Base-by-base conservation (phyloP, 2,329 filamentous ascomycete genomes). In the Chrysosporium queenslandicum region DNA sequence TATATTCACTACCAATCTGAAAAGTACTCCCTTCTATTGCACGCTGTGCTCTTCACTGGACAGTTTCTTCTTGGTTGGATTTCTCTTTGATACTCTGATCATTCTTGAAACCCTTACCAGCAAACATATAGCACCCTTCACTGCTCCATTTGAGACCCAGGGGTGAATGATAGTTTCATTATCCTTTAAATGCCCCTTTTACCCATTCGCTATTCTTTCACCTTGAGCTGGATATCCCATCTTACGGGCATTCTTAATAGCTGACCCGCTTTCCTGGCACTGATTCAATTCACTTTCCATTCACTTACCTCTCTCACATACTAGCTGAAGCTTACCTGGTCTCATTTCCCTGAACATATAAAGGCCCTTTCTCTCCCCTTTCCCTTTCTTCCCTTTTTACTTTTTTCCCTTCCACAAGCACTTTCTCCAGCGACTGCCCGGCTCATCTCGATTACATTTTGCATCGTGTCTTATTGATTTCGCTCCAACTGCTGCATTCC, bases 331-430 rank as follows among this genome's bases (percentile, higher is more conserved):
- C 46, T 30, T 27, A 50, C 47, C 29, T 51, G 21, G 45, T 36
- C 29, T 45, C 49, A 8, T 16, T 54, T 37, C 39, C 49, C 48
- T 4, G 49, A 36, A 27, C 37, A 53, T 52, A 56, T 39, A 55
- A 51, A 43, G 34, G 41, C 50, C 45, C 37, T 50, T 48, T 30
- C 46, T 29, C 37, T 37, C 36, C 21, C 16, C 49, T 4, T 43
- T 50, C 25, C 40, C 23, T 52, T 54, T 54, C 46, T 46, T 58
- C 54, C 49, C 40, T 45, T 51, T 34, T 32, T 55, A 47, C 42
- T 42, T 46, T 53, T 42, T 30, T 29, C 37, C 42, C 27, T 30
- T 29, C n/a, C 37, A 6, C 45, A 42, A n/a, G 18, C 29, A 40
- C 12, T n/a, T 16, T 41, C n/a, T 37, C 8, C 16, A 11, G 7